Percentiles rank a stretch among this genome's conserved stretches.
Conservation (phyloP, 208 protist genomes). For the Trypanosoma rangeli region DNA sequence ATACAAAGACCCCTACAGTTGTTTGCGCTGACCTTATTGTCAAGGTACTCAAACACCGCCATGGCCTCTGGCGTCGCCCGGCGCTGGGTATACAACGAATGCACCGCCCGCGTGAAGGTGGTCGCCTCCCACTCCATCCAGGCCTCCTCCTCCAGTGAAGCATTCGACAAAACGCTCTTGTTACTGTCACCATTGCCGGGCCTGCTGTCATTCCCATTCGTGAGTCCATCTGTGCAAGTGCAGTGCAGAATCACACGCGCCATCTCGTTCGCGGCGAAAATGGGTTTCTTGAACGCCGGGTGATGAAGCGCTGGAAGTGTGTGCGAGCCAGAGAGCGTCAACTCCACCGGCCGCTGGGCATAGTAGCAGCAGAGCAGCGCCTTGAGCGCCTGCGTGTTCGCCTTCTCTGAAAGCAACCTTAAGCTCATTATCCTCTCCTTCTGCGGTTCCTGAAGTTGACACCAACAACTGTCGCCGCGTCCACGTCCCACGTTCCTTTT, state of each 20-base stretch:
- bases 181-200: neutral
- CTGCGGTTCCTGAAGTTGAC: conserved; percentile 18
- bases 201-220: neutral
- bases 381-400: conserved; percentile 89
- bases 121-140: conserved; percentile 87
- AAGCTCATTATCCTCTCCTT: conserved; percentile 23
- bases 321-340: conserved; percentile 65
- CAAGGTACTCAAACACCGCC: conserved; percentile 55
- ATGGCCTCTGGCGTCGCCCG: conserved; percentile 47
- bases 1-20: conserved; percentile 28
- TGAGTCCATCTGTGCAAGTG: neutral
- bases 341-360: conserved; percentile 52
- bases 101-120: conserved; percentile 54
- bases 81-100: conserved; percentile 74
- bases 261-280: conserved; percentile 77
- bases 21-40: conserved; percentile 47
- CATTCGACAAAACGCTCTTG: conserved; percentile 7
- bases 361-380: conserved; percentile 63
- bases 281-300: conserved; percentile 39
- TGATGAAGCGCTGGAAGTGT: conserved; percentile 62
- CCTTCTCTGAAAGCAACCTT: conserved; percentile 84
- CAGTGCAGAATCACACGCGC: conserved; percentile 36
- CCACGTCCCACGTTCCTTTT: neutral
- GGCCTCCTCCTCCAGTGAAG: conserved; percentile 62
- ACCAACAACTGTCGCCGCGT: neutral